These are phyloP conservation scores for Hanseniaspora guilliermondii DNA, from an alignment of 805 yeast species.

Conservation along the genomic window DNA sequence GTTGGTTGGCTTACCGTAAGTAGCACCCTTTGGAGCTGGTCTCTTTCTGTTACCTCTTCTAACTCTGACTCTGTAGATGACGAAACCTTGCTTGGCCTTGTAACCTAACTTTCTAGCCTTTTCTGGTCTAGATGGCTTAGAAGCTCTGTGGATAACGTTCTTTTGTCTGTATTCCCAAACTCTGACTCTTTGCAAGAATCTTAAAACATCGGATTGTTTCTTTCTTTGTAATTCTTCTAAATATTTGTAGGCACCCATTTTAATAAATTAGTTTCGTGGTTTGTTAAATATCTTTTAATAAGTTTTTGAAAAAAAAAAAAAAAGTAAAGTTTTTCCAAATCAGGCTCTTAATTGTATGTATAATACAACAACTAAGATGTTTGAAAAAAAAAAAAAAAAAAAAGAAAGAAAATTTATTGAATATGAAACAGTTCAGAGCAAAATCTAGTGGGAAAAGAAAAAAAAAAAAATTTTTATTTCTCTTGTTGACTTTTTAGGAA, in stretches of 20 bases:
- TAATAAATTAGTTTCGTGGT: slow-evolving; percentile 18
- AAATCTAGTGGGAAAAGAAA: no score
- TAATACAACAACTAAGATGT: no score
- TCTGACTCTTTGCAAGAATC: slow-evolving; percentile 98
- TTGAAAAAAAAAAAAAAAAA: no score
- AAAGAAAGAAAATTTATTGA: no score
- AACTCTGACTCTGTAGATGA: slow-evolving; percentile 95
- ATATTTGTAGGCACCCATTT: slow-evolving; percentile 99
- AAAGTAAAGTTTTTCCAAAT: no score
- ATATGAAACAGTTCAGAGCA: no score
- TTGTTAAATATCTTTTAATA: neutral
- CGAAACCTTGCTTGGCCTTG: slow-evolving; percentile 99
- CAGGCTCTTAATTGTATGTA: no score
- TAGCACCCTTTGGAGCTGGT: slow-evolving; percentile 99
- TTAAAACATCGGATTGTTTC: slow-evolving; percentile 99
- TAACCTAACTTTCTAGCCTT: slow-evolving; percentile 99
- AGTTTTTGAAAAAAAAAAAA: no score
- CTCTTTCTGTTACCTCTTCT: slow-evolving; percentile 99
- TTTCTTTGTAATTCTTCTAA: slow-evolving; percentile 98
- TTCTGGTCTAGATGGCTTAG: slow-evolving; percentile 99
- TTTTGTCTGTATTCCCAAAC: slow-evolving; percentile 99
- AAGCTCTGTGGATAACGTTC: slow-evolving; percentile 96
- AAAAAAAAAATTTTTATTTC: no score
- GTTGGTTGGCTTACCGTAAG: slow-evolving; percentile 99
- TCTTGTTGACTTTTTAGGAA: no score